Evolutionary conservation across 805 yeast genomes (phyloP), one percentile per base, ranked within the genome.

Genomic region (Allodekkera sacchari): DNA sequence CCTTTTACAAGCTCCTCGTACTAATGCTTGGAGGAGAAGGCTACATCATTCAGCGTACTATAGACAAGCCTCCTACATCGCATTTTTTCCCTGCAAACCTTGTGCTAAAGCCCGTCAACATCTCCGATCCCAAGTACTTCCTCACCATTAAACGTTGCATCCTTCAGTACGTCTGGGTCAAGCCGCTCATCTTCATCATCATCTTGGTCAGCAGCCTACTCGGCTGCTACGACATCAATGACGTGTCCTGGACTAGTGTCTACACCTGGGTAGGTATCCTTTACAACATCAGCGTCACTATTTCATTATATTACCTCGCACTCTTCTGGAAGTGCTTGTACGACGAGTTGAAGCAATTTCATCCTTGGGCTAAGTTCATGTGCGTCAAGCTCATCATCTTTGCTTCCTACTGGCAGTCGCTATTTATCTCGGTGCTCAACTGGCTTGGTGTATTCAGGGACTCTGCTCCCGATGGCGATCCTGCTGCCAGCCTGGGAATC

Each of bases 331-430:
- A 75, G 50, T 83, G 94, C 43, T 63, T 92, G n/a, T 77, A 82
- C 59, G 52, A 50, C 3, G 96, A 88, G 45, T 64, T 92, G 43
- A 68, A 62, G 32, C 82, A 79, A 2, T 88, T 79, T 60, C 71
- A 83, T 33, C 97, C 97, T 3, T 77, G 92, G 71, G 87, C 94
- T 8, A 88, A 88, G 57, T 92, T 92, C 53, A 53, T 92, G 24
- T 87, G 96, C 59, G 95, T 92, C 28, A 92, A 92, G 50, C 66
- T 87, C 41, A 85, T 92, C 33, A 88, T 92, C 30, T 92, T 92
- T 65, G 97, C 96, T 16, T 83, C 95, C n/a, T 92, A 87, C 53
- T 92, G 99, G 99, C 98, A 92, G 52, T 85, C 94, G 0, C 59
- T 81, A 7, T 41, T 77, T 2, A 58, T 83, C 27, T 73, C 75